Evolutionary conservation across 768 basidiomycete species (phyloP), one percentile per base, ranked within the genome.

Genomic region (Xerocomus brunneocitrinus): DNA sequence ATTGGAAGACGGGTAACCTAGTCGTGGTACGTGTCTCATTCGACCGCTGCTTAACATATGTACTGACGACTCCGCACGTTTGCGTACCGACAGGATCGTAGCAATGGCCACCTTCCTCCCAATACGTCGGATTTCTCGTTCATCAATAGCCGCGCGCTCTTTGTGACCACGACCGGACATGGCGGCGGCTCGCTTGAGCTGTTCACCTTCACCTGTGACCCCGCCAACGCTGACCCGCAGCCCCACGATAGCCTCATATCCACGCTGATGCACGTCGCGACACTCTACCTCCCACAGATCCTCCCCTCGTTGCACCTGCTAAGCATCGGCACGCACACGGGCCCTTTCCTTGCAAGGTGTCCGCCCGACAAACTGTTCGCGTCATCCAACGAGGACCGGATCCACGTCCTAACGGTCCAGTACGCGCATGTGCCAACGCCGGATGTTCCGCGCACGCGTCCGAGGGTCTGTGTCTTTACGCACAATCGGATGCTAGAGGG

Each of bases 111-210:
- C 8, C 62, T 75, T 12, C 72, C 71, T 0, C 45, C 54, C 0
- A 58, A 57, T 0, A 66, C 72, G 1, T 72, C 65, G 58, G 77
- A 80, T 61, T 79, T 82, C 60, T 70, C 75, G 1, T 77, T 82
- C 47, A 63, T 84, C 42, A 71, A 73, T 4, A 63, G 65, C 9
- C 70, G 75, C 3, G 71, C 77, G 9, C 76, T 73, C 61, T 69
- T 77, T 53, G 49, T 81, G 14, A 77, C 80, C 9, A 77, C 80
- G 10, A 66, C 66, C 12, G 52, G 56, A 3, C 38, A 49, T 5
- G 62, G 61, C 5, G 39, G 44, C 5, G 81, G 81, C 5, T 53
- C 71, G 1, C 68, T 83, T 50, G 63, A 74, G 19, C 52, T 83
- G 10, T 82, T 73, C 53, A 63, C 71, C 0, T 78, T 81, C 49